phyloP scores from a whole-genome alignment of 176 grass and related monocot species.

The Oryza meridionalis region DNA sequence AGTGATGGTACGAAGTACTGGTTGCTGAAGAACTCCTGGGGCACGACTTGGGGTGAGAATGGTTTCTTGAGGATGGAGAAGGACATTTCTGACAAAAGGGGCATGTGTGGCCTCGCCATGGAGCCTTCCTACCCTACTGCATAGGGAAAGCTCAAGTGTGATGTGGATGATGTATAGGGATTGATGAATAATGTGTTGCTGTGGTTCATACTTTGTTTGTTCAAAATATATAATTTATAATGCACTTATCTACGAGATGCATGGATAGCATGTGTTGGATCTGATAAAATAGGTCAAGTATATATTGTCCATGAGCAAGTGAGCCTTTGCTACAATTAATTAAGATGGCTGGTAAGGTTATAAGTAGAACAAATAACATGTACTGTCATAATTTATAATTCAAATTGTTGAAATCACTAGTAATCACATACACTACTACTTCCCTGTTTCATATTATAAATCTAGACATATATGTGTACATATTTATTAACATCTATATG shows the following conservation, averaged over 20 bases:
- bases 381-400: too few relatives aligned
- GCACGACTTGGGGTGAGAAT: neutral
- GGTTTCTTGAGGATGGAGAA: slow-evolving; percentile 5
- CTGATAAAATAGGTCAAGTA: too few relatives aligned
- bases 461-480: too few relatives aligned
- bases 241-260: neutral
- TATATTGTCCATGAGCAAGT: too few relatives aligned
- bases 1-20: slow-evolving; percentile 45
- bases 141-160: neutral
- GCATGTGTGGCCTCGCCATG: slow-evolving; percentile 45
- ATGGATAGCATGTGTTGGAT: too few relatives aligned
- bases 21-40: slow-evolving; percentile 38
- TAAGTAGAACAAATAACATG: too few relatives aligned
- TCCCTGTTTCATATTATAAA: too few relatives aligned
- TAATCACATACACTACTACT: too few relatives aligned
- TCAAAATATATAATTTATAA: neutral
- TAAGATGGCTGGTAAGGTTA: too few relatives aligned
- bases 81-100: slow-evolving; percentile 27
- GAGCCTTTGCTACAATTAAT: too few relatives aligned
- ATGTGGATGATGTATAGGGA: neutral
- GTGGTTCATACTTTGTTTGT: neutral
- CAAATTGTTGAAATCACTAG: too few relatives aligned
- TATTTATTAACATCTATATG: too few relatives aligned
- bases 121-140: slow-evolving; percentile 31
- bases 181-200: neutral